Conservation (phyloP, 345 rosid species). For the Combretum micranthum region DNA sequence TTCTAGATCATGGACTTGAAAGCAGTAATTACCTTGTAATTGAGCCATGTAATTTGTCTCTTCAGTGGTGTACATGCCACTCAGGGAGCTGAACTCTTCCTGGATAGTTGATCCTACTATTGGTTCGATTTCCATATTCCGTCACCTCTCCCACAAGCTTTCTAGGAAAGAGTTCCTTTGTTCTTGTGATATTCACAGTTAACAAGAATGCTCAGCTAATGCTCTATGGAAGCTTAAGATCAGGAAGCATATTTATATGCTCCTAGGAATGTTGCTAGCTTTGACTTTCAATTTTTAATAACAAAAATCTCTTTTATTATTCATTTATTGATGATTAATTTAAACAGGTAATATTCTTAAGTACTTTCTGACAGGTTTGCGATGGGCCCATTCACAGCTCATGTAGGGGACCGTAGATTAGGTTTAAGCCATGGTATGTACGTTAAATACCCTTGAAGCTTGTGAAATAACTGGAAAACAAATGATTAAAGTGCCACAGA, state of each 20-base stretch:
- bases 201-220: slow-evolving; percentile 1
- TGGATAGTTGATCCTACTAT: slow-evolving; percentile 5
- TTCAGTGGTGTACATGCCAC: slow-evolving; percentile 46
- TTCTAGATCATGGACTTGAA: slow-evolving; percentile 11
- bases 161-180: neutral
- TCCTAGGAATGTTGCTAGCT: neutral
- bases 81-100: slow-evolving; percentile 47
- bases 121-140: slow-evolving; percentile 2
- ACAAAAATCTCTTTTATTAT: neutral
- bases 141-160: neutral
- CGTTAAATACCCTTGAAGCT: no score
- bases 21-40: slow-evolving; percentile 36
- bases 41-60: slow-evolving; percentile 75
- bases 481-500: no score
- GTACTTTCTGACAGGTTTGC: no score
- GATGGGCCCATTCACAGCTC: no score
- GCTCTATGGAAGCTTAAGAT: slow-evolving; percentile 1
- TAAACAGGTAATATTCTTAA: no score
- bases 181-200: neutral
- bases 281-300: slow-evolving; percentile 7
- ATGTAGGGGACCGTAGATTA: no score
- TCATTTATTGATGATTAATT: no score
- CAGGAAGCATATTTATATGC: slow-evolving; percentile 6
- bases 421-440: no score
- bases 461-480: no score